phyloP scores from a whole-genome alignment of 1,284 basidiomycete genomes.

The Leccinum variabile region DNA sequence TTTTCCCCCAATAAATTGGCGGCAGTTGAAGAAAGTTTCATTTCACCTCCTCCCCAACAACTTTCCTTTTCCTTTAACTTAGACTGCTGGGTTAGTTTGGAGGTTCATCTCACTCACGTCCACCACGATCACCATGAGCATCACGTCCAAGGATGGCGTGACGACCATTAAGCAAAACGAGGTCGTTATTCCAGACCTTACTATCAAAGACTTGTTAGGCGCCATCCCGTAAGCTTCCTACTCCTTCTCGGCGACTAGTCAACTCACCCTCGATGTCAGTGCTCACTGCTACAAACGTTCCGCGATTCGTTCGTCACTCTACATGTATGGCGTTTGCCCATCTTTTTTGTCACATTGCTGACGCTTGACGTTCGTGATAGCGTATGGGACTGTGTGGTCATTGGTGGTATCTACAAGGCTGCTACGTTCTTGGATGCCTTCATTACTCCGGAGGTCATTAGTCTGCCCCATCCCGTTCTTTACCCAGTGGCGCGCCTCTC shows the following conservation, averaged over 20 bases:
- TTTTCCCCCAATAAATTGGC: constrained; percentile 29
- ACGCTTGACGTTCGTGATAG: constrained; percentile 39
- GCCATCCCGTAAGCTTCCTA: constrained; percentile 75
- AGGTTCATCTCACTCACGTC: constrained; percentile 3
- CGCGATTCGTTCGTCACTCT: constrained; percentile 78
- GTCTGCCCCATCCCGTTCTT: constrained; percentile 62
- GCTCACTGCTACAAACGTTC: constrained; percentile 93
- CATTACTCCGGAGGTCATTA: constrained; percentile 55
- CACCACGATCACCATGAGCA: constrained; percentile 25
- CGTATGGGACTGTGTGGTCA: constrained; percentile 73
- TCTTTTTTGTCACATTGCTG: constrained; percentile 23
- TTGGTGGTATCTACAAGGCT: constrained; percentile 69
- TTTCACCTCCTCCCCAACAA: background rate
- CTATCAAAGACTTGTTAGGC: constrained; percentile 84
- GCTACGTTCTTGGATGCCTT: constrained; percentile 69
- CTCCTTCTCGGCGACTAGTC: background rate
- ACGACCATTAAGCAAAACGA: constrained; percentile 56
- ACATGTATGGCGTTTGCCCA: constrained; percentile 53
- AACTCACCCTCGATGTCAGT: constrained; percentile 40
- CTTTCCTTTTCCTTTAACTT: constrained; percentile 2
- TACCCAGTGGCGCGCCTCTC: constrained; percentile 66
- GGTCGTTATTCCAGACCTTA: constrained; percentile 76
- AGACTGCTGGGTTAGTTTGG: constrained; percentile 11
- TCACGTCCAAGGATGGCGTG: constrained; percentile 18
- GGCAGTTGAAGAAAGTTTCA: background rate